Percentiles rank a stretch among this genome's conserved stretches.
Conservation (phyloP, 176 grass and related monocot species). For the Lolium multiflorum region DNA sequence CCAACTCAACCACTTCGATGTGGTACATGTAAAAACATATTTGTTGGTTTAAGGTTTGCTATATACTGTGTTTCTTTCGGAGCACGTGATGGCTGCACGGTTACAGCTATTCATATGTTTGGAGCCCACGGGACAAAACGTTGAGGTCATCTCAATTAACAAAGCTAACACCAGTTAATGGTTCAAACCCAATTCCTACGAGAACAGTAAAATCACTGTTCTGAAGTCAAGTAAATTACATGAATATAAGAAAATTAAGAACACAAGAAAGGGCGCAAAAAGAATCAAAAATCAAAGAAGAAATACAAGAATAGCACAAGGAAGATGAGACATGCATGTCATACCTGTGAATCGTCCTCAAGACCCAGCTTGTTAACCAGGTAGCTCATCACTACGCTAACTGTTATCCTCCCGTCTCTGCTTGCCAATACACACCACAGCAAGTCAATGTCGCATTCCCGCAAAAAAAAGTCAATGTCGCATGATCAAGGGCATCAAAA, state of each 20-base stretch:
- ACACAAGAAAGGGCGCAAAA: neutral
- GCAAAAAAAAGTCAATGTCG: slow-evolving; percentile 28
- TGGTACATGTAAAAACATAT: slow-evolving; percentile 17
- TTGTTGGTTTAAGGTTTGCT: neutral
- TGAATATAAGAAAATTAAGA: neutral
- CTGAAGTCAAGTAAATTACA: neutral
- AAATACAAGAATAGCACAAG: neutral
- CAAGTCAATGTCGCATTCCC: slow-evolving; percentile 34
- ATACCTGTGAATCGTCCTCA: slow-evolving; percentile 76
- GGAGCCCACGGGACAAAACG: neutral
- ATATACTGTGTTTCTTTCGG: neutral
- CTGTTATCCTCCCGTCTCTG: slow-evolving; percentile 81
- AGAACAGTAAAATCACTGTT: neutral
- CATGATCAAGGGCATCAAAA: slow-evolving; percentile 30
- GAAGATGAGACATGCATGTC: slow-evolving; percentile 36
- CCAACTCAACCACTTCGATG: neutral
- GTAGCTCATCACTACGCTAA: slow-evolving; percentile 81
- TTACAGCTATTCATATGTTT: neutral
- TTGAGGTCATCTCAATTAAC: neutral
- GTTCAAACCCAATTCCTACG: neutral
- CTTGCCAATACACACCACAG: slow-evolving; percentile 17
- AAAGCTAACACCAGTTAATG: neutral
- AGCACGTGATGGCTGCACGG: neutral
- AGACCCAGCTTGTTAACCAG: slow-evolving; percentile 73
- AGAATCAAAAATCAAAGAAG: neutral